Base-by-base conservation (phyloP, 2,329 filamentous ascomycete species). In the Zalaria obscura region DNA sequence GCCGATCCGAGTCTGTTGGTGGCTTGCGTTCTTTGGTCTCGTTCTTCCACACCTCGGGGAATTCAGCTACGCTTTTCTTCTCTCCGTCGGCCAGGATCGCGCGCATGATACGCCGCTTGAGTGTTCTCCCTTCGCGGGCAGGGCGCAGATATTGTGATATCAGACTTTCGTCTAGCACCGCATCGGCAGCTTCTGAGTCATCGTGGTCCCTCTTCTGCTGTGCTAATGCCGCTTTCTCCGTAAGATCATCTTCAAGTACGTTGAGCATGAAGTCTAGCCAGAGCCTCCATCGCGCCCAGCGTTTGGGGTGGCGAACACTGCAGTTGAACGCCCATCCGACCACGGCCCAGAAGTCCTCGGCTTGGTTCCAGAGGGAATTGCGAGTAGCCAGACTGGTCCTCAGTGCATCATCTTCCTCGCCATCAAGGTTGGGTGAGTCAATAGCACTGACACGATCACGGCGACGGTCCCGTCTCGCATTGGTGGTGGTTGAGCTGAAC, bases 301-400 rank as follows among this genome's bases (percentile, higher is more conserved):
- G 73, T 34, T 73, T 70, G 1, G 77, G 77, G 50, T 89, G 70
- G 28, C 73, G 59, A 2, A 82, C 72, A 40, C 85, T 88, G 63
- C 89, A 96, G 56, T 89, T 91, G 58, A 96, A 87, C 0, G 84
- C 82, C 91, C 91, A 96, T 3, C 89, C 91, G 0, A 91, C 72
- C 0, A 84, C 75, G 35, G 78, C 74, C 86, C 91, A 98, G 53
- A 96, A 93, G 55, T 93, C 85, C 46, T 83, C 78, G 1, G 81
- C 83, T n/a, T 75, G 73, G 10, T 65, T 66, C 76, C 83, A 94
- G 2, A 95, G 48, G 27, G 81, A 80, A 35, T 76, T 70, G 9
- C 72, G 65, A 39, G 75, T 73, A 1, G 80, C 44, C 11, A 46
- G 18, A 5, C 36, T 39, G 11, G 44, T 28, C 7, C 41, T 31